Base-by-base conservation (phyloP, 495 filamentous ascomycete genomes). In the Penicillium odoratum region DNA sequence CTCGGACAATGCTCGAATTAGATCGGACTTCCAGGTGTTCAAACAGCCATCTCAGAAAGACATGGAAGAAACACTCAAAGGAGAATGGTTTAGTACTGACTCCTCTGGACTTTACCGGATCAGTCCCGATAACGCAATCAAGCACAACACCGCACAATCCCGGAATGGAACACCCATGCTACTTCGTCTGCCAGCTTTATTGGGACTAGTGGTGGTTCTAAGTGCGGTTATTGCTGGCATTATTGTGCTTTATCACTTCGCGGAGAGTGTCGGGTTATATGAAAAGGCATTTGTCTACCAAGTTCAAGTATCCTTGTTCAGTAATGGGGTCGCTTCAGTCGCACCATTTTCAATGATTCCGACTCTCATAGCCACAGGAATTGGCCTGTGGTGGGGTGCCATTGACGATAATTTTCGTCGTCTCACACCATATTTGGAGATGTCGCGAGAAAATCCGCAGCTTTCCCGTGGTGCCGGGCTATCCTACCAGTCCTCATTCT, bases 341-440 rank as follows among this genome's bases (percentile, higher is more conserved):
- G 71, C 67, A 7, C 71, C 74, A 0, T 68, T 72, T 25, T 69
- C 64, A 16, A 71, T 62, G 58, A 69, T 61, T 51, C 67, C 53
- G 60, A 76, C 69, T 56, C 60, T 71, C 54, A 68, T 66, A 45
- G 67, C 62, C 34, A 59, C 43, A 51, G 64, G 16, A 3, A 53
- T 74, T 53, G 71, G 67, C 18, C 48, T 77, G 2, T 77, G 71
- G 71, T 77, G 74, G 74, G 61, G 66, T 29, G 63, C 73, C 4
- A 62, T 75, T 6, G 74, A 75, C 18, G 63, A 68, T 0, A 69
- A 51, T 13, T 68, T 74, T 21, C 65, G 68, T 8, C 69, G 64
- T 13, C 51, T 74, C 1, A 70, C 73, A 31, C 73, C 73, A 10
- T 77, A 60, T 51, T 26, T 77, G 0, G 49, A 65, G 25, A 66